Evolutionary conservation across 768 basidiomycete genomes (phyloP).

Genomic region (Calocybe gangraenosa): DNA sequence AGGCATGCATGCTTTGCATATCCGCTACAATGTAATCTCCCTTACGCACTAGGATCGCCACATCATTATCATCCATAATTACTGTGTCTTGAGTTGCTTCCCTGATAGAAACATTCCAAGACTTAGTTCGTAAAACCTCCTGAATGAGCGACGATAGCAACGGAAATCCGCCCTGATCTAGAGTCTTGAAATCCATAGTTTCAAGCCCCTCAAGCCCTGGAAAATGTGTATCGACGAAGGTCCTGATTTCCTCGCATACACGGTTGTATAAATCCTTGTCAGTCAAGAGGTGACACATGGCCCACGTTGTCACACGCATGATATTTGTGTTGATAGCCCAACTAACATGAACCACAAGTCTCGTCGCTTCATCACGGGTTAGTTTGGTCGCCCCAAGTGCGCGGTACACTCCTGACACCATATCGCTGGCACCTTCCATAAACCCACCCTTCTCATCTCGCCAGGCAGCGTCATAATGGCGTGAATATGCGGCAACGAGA

Average conservation of each 20-base stretch:
- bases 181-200: neutral
- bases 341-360: neutral
- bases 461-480: neutral
- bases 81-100: neutral
- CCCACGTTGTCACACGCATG: neutral
- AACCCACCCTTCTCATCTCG: neutral
- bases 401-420: constrained; percentile 1
- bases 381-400: neutral
- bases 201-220: neutral
- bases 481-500: neutral
- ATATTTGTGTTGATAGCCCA: neutral
- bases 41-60: neutral
- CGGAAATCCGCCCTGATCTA: neutral
- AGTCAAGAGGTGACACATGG: neutral
- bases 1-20: neutral
- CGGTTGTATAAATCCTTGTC: neutral
- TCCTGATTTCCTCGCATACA: constrained; percentile 1
- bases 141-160: neutral
- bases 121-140: constrained; percentile 1
- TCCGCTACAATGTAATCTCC: neutral
- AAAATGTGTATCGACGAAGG: neutral
- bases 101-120: neutral
- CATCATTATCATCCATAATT: neutral
- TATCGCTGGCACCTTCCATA: neutral
- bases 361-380: neutral